Percentiles rank a stretch among this genome's conserved stretches.
phyloP scores from a whole-genome alignment of 805 yeast species.

The Sugiyamaella chiloensis region DNA sequence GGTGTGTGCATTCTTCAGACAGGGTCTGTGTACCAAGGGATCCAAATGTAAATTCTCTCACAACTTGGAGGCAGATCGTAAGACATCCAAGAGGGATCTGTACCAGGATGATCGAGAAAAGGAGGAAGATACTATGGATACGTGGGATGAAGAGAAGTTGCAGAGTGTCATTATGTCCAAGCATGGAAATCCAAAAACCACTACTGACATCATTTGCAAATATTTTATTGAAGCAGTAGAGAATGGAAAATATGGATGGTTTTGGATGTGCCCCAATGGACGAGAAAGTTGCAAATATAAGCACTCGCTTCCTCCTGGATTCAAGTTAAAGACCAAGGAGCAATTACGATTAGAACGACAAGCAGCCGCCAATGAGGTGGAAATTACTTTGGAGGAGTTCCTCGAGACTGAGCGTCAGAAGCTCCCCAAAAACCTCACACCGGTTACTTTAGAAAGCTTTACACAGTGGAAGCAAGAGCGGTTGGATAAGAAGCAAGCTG shows the following conservation, averaged over 20 bases:
- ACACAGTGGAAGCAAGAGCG: slow-evolving; percentile 78
- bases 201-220: slow-evolving; percentile 94
- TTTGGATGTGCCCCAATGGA: slow-evolving; percentile 95
- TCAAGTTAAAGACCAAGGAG: slow-evolving; percentile 93
- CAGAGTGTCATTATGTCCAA: slow-evolving; percentile 81
- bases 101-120: slow-evolving; percentile 84
- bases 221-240: slow-evolving; percentile 95
- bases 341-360: slow-evolving; percentile 85
- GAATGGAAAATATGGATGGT: slow-evolving; percentile 97
- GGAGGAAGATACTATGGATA: slow-evolving; percentile 86
- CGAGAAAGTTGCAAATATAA: slow-evolving; percentile 90
- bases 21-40: slow-evolving; percentile 69
- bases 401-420: slow-evolving; percentile 88
- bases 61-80: slow-evolving; percentile 80
- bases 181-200: slow-evolving; percentile 90
- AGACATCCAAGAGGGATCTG: slow-evolving; percentile 84
- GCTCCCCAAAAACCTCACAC: slow-evolving; percentile 72
- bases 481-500: slow-evolving; percentile 34
- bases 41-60: slow-evolving; percentile 86
- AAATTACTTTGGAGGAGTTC: slow-evolving; percentile 92
- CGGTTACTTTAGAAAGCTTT: slow-evolving; percentile 80
- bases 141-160: slow-evolving; percentile 95
- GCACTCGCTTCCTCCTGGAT: slow-evolving; percentile 96
- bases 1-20: slow-evolving; percentile 83
- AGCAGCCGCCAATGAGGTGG: slow-evolving; percentile 80